Evolutionary conservation across 2,329 filamentous ascomycete genomes (phyloP).

Genomic region (Proliferodiscus dingleyae): DNA sequence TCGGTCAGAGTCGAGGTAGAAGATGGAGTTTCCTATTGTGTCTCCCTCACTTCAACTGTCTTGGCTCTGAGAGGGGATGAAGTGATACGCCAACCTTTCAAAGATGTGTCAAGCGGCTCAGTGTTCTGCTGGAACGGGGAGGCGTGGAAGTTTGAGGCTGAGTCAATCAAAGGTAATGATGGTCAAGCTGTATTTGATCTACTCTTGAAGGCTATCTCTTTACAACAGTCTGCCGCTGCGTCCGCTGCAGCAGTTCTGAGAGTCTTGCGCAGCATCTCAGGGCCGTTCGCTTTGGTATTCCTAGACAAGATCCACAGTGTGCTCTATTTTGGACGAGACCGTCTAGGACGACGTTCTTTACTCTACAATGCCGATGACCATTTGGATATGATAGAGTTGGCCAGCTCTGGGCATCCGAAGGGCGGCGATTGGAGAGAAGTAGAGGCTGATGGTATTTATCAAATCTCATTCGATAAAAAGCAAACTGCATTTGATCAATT

Average conservation of each 20-base stretch:
- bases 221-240: conserved; percentile 12
- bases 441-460: conserved; percentile 75
- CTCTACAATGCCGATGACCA: conserved; percentile 49
- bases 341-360: conserved; percentile 80
- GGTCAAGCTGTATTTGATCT: conserved; percentile 62
- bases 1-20: conserved; percentile 28
- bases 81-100: conserved; percentile 68
- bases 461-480: conserved; percentile 18
- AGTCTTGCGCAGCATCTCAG: conserved; percentile 59
- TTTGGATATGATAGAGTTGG: conserved; percentile 51
- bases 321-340: conserved; percentile 81
- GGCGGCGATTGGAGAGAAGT: conserved; percentile 67
- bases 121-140: conserved; percentile 97
- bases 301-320: conserved; percentile 58
- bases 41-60: conserved; percentile 77
- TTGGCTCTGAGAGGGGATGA: conserved; percentile 78
- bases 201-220: conserved; percentile 41
- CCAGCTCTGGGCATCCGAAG: conserved; percentile 61
- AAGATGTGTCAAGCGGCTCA: conserved; percentile 50
- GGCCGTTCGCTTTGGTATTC: conserved; percentile 88
- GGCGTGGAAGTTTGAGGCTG: conserved; percentile 69
- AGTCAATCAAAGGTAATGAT: conserved; percentile 69
- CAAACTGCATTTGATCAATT: background rate
- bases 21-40: conserved; percentile 33
- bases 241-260: conserved; percentile 39